Evolutionary conservation across 2,329 filamentous ascomycete genomes (phyloP).

Genomic region (Thelonectria olida): DNA sequence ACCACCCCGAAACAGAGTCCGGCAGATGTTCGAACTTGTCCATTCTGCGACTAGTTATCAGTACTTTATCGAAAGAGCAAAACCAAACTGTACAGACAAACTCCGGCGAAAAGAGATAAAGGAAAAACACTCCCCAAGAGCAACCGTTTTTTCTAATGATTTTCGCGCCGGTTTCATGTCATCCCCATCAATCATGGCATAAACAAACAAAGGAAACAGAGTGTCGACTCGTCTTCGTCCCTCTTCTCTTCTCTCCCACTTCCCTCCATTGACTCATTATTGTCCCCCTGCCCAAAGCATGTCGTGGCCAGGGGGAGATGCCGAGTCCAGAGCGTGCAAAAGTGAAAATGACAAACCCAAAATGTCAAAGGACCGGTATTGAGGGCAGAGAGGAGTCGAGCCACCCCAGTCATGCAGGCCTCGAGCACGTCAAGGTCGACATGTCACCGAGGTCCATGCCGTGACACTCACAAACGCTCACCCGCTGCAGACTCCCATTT

Average conservation of each 20-base stretch:
- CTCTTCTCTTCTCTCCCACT: background rate
- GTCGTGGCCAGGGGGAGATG: background rate
- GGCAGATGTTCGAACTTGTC: background rate
- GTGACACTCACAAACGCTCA: constrained; percentile 10
- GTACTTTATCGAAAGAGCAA: too few relatives aligned
- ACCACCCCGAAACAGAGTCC: too few relatives aligned
- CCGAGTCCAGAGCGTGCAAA: background rate
- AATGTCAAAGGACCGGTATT: constrained; percentile 2
- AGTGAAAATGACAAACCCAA: background rate
- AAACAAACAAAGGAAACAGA: constrained; percentile 22
- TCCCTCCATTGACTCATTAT: background rate
- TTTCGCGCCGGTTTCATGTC: constrained; percentile 6
- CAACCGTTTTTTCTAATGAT: constrained; percentile 2
- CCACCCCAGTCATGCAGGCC: background rate
- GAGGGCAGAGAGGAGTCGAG: background rate
- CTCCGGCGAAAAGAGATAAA: background rate
- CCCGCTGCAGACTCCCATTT: background rate
- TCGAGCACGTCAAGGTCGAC: background rate
- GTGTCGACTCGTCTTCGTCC: background rate
- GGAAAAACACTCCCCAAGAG: background rate
- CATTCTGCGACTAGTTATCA: background rate
- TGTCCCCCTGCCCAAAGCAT: background rate
- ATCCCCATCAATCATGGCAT: background rate
- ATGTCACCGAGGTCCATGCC: constrained; percentile 6
- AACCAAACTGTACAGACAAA: background rate